Conservation (phyloP, 768 basidiomycete species). For the Cubamyces sp. region DNA sequence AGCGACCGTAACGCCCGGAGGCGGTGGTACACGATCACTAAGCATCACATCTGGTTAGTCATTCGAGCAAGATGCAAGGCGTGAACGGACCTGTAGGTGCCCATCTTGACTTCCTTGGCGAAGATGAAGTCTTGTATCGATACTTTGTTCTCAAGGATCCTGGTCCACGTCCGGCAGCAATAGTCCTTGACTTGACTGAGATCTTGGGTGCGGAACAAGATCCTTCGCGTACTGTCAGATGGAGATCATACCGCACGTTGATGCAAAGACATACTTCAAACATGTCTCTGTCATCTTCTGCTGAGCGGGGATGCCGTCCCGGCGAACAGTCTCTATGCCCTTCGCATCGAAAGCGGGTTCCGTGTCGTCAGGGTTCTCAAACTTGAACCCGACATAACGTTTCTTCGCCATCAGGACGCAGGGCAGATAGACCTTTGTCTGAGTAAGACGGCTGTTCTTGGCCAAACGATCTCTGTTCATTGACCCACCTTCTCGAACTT, state of each 20-base stretch:
- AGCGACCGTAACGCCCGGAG: slow-evolving; percentile 91
- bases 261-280: slow-evolving; percentile 64
- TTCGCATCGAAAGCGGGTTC: slow-evolving; percentile 93
- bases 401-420: slow-evolving; percentile 98
- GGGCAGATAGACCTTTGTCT: slow-evolving; percentile 83
- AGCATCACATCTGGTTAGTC: neutral
- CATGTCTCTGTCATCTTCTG: slow-evolving; percentile 91
- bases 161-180: slow-evolving; percentile 82
- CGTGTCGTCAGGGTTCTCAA: slow-evolving; percentile 77
- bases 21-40: slow-evolving; percentile 84
- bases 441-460: neutral
- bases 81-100: slow-evolving; percentile 78
- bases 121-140: slow-evolving; percentile 95
- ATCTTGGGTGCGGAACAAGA: slow-evolving; percentile 89
- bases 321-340: slow-evolving; percentile 94
- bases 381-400: slow-evolving; percentile 97
- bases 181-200: slow-evolving; percentile 89
- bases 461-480: neutral
- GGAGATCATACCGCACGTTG: neutral
- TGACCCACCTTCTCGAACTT: slow-evolving; percentile 91
- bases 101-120: slow-evolving; percentile 91
- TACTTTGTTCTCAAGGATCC: slow-evolving; percentile 77
- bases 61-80: too few species aligned
- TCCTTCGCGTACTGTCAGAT: slow-evolving; percentile 49
- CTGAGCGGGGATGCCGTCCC: slow-evolving; percentile 91